phyloP scores from a whole-genome alignment of 2,329 filamentous ascomycete genomes.

The Atkinsonella texensis region DNA sequence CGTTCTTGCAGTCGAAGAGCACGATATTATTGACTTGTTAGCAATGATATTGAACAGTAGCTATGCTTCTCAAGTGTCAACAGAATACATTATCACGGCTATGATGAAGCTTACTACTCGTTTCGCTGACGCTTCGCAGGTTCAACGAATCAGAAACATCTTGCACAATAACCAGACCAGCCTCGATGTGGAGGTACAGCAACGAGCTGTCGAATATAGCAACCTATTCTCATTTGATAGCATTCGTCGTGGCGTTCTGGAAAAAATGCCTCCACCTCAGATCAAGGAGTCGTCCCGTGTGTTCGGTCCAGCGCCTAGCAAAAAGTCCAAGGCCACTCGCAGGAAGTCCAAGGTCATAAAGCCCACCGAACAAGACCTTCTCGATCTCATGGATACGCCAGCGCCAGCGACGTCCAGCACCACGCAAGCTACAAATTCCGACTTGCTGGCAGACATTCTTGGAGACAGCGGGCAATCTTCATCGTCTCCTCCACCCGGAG shows the following conservation, averaged over 20 bases:
- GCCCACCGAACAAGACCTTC: slow-evolving; percentile 79
- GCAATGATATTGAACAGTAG: slow-evolving; percentile 85
- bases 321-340: slow-evolving; percentile 56
- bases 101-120: slow-evolving; percentile 91
- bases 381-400: slow-evolving; percentile 82
- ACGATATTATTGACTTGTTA: slow-evolving; percentile 88
- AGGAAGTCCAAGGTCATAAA: slow-evolving; percentile 68
- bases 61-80: slow-evolving; percentile 81
- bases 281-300: slow-evolving; percentile 93
- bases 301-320: slow-evolving; percentile 61
- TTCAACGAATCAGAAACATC: slow-evolving; percentile 73
- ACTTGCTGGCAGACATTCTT: slow-evolving; percentile 84
- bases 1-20: slow-evolving; percentile 68
- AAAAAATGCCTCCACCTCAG: slow-evolving; percentile 96
- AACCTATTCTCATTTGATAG: slow-evolving; percentile 89
- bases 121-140: slow-evolving; percentile 69
- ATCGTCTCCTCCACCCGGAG: slow-evolving; percentile 39
- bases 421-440: slow-evolving; percentile 58
- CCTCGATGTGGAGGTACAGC: slow-evolving; percentile 89
- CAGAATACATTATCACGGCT: slow-evolving; percentile 91
- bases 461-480: slow-evolving; percentile 48
- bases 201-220: slow-evolving; percentile 86
- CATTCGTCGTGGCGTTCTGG: slow-evolving; percentile 77
- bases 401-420: slow-evolving; percentile 37
- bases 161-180: slow-evolving; percentile 71